These are phyloP conservation scores for Ceratobasidium sp. DNA, from an alignment of 1,284 basidiomycete species.

Conservation along the genomic window DNA sequence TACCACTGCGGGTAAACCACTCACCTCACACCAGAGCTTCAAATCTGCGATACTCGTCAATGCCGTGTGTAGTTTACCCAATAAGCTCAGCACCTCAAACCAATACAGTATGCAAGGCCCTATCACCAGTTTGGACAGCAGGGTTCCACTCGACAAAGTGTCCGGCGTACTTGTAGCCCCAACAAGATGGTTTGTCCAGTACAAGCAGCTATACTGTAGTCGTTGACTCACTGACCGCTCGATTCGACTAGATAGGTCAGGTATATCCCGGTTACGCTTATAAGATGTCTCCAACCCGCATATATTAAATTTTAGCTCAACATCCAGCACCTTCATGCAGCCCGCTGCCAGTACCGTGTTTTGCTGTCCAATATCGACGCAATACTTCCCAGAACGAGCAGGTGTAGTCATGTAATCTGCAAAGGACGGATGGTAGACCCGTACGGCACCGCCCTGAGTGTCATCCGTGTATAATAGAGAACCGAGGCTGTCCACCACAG, in stretches of 20 bases:
- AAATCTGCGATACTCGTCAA: neutral
- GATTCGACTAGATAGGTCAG: neutral
- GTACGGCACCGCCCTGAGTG: neutral
- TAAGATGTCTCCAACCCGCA: conserved; percentile 36
- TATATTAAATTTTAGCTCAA: conserved; percentile 25
- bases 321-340: neutral
- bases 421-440: neutral
- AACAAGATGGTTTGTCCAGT: conserved; percentile 21
- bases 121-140: neutral
- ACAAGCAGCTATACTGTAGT: conserved; percentile 14
- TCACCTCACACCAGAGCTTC: conserved; percentile 16
- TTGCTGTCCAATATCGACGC: neutral
- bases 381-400: neutral
- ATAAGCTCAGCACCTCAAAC: conserved; percentile 43
- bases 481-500: neutral
- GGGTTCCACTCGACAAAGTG: no score
- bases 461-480: conserved; percentile 3
- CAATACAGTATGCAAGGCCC: conserved; percentile 20
- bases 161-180: no score
- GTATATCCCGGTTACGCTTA: neutral
- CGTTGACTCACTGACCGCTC: neutral
- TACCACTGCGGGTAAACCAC: neutral
- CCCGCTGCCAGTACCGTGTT: conserved; percentile 1
- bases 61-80: conserved; percentile 13
- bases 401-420: neutral